A percentile compares a stretch with the other conserved stretches of the same genome.
Conservation (phyloP, 2,329 filamentous ascomycete species). For the Diaporthe nobilis region DNA sequence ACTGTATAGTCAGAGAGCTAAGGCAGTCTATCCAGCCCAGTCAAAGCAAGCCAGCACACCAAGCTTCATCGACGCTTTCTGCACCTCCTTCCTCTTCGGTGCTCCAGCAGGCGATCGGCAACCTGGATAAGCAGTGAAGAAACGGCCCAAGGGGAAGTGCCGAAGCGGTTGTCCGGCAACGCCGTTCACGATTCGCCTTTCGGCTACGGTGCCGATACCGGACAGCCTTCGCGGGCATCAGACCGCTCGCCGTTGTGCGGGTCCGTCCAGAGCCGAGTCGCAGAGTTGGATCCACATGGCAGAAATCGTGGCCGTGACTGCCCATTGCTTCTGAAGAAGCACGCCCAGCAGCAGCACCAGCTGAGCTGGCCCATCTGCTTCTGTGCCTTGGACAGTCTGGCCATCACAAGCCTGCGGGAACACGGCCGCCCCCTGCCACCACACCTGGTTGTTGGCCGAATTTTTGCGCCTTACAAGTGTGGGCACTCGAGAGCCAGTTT, state of each 20-base stretch:
- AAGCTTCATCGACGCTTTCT: neutral
- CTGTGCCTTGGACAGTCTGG: neutral
- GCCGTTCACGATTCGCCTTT: constrained; percentile 24
- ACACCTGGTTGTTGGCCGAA: neutral
- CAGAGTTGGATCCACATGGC: constrained; percentile 30
- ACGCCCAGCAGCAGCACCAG: neutral
- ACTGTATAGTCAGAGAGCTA: neutral
- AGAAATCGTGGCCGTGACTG: constrained; percentile 29
- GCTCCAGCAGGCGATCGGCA: neutral
- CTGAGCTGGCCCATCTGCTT: constrained; percentile 15
- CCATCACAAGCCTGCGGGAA: constrained; percentile 12
- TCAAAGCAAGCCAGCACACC: neutral
- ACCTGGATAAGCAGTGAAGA: constrained; percentile 7
- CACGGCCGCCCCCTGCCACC: constrained; percentile 11
- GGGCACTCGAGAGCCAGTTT: constrained; percentile 11
- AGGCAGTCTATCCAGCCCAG: neutral
- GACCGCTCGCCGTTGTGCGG: constrained; percentile 13
- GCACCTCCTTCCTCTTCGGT: constrained; percentile 23
- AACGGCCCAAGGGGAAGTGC: constrained; percentile 26
- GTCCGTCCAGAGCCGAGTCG: constrained; percentile 29
- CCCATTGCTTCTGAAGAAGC: neutral
- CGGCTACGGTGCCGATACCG: constrained; percentile 42
- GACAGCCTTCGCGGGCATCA: constrained; percentile 27
- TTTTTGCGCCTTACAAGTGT: constrained; percentile 23
- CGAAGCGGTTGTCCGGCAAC: constrained; percentile 32